Evolutionary conservation across 352 stramenopile genomes (phyloP).

Genomic region (Phytopythium cucurbitacearum): DNA sequence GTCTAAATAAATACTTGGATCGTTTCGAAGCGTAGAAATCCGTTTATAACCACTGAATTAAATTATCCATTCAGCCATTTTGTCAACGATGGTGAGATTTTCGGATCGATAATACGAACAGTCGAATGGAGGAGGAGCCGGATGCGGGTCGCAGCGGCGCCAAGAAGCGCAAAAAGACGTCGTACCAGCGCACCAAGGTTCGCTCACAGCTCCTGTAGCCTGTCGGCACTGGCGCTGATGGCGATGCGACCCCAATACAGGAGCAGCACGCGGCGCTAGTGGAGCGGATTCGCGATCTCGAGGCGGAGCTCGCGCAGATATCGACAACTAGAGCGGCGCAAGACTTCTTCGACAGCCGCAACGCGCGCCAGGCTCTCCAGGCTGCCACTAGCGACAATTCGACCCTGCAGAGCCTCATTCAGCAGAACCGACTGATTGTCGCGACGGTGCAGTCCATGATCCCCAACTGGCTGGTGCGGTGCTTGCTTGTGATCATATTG

Average conservation of each 20-base stretch:
- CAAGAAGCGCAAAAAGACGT: constrained; percentile 5
- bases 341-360: not conserved
- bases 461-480: constrained; percentile 11
- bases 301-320: not conserved
- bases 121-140: too few species aligned
- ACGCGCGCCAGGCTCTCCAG: constrained; percentile 1
- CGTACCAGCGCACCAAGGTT: constrained; percentile 5
- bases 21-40: too few species aligned
- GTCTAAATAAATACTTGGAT: too few species aligned
- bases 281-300: not conserved
- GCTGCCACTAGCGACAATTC: constrained; percentile 4
- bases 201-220: too few species aligned
- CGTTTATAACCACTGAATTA: too few species aligned
- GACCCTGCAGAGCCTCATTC: constrained; percentile 6
- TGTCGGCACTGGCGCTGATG: too few species aligned
- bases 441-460: constrained; percentile 14
- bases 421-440: constrained; percentile 10
- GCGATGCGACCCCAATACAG: not conserved
- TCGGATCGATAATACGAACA: too few species aligned
- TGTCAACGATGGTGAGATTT: too few species aligned
- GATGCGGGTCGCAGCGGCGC: not conserved
- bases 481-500: not conserved
- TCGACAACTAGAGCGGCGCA: not conserved
- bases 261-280: constrained; percentile 1
- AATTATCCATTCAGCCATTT: too few species aligned